phyloP scores from a whole-genome alignment of 2,329 filamentous ascomycete genomes.

The Cercospora sp. region DNA sequence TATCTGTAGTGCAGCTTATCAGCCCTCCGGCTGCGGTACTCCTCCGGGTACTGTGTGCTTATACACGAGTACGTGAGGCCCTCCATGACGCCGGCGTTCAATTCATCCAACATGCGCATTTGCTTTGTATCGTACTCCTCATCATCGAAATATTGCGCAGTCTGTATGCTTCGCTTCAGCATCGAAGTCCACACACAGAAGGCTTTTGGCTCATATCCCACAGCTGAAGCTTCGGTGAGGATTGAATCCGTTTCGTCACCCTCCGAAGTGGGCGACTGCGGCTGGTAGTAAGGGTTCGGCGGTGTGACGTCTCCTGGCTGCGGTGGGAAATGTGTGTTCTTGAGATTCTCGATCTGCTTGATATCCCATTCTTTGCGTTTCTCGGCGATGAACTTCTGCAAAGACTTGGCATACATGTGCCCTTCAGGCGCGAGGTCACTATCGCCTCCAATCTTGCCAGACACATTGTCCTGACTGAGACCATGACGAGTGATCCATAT shows the following conservation, averaged over 20 bases:
- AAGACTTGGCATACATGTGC: conserved; percentile 71
- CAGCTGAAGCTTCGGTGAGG: conserved; percentile 23
- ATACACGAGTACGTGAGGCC: conserved; percentile 95
- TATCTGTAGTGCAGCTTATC: conserved; percentile 98
- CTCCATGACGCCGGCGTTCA: conserved; percentile 90
- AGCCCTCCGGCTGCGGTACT: conserved; percentile 74
- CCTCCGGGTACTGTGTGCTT: conserved; percentile 70
- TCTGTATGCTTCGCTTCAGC: conserved; percentile 86
- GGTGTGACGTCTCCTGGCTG: conserved; percentile 88
- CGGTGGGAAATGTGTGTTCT: conserved; percentile 81
- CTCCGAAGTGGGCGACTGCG: conserved; percentile 34
- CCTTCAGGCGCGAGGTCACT: conserved; percentile 81
- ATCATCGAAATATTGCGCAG: conserved; percentile 87
- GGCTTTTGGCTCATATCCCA: conserved; percentile 65
- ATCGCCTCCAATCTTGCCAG: conserved; percentile 88
- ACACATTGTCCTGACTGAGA: conserved; percentile 82
- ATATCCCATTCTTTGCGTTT: conserved; percentile 81
- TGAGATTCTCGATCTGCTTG: conserved; percentile 75
- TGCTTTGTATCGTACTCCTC: conserved; percentile 96
- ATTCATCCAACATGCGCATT: conserved; percentile 70
- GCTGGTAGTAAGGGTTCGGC: conserved; percentile 82
- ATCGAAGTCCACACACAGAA: conserved; percentile 99
- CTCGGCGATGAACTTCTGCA: conserved; percentile 79
- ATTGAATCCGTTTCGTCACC: conserved; percentile 18
- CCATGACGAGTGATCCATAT: conserved; percentile 98